Evolutionary conservation across 768 basidiomycete genomes (phyloP).

Genomic region (Russula sp.): DNA sequence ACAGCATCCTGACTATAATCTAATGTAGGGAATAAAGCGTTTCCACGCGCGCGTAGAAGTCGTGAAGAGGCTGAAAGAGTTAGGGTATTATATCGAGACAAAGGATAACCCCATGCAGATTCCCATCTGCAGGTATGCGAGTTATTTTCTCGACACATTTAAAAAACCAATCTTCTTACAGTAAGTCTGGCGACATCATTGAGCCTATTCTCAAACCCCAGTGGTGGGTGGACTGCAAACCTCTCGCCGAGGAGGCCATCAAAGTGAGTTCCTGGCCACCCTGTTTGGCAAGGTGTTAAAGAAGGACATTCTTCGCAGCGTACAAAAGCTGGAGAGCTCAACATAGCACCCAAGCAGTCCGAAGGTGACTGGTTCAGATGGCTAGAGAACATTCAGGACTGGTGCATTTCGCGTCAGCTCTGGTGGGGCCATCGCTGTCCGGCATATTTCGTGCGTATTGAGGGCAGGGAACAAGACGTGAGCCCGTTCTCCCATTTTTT

Average conservation of each 20-base stretch:
- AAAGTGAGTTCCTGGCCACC: conserved; percentile 41
- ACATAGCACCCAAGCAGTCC: conserved; percentile 74
- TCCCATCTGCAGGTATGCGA: conserved; percentile 74
- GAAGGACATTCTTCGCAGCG: conserved; percentile 42
- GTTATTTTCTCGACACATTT: neutral
- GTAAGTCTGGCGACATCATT: conserved; percentile 95
- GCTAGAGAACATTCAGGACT: conserved; percentile 93
- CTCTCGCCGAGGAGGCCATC: conserved; percentile 83
- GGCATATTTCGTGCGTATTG: conserved; percentile 85
- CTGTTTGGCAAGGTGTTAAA: neutral
- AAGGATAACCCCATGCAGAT: conserved; percentile 98
- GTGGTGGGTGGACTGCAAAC: conserved; percentile 97
- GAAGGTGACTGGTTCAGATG: conserved; percentile 96
- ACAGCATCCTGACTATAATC: neutral
- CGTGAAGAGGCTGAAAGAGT: conserved; percentile 74
- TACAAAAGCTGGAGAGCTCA: conserved; percentile 79
- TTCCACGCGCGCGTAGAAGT: conserved; percentile 88
- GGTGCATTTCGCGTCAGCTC: conserved; percentile 97
- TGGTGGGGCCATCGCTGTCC: conserved; percentile 99
- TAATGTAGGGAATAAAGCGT: conserved; percentile 85
- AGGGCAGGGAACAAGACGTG: conserved; percentile 66
- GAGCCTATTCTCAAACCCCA: conserved; percentile 95
- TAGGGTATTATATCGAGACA: conserved; percentile 79
- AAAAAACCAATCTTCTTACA: conserved; percentile 27
- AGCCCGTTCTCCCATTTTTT: conserved; percentile 21